Evolutionary conservation across 805 yeast genomes (phyloP), one percentile per base, ranked within the genome.

Genomic region (Dipodascopsis tothii): DNA sequence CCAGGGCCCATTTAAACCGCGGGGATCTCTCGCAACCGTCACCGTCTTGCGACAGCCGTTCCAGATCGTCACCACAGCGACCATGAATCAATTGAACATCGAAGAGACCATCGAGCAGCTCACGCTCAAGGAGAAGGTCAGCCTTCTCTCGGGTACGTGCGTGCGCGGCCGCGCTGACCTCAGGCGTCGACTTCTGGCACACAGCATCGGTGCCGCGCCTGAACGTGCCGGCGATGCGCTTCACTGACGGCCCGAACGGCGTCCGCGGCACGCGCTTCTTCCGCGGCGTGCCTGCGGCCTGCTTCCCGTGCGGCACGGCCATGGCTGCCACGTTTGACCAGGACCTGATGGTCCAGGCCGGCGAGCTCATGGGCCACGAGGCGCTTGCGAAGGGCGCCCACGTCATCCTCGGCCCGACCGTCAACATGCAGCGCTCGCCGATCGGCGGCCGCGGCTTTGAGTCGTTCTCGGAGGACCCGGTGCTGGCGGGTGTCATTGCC

Each of bases 241-340:
- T 72, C 25, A 60, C 71, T 17, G 83, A 78, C 57, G 83, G 83
- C 17, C 83, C 83, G 38, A 78, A 78, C 55, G 83, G 83, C 50
- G 67, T 76, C 37, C 65, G 82, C 50, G 82, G 82, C 21, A 74
- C 78, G 18, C 68, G 63, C 35, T 75, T 75, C 55, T 73, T 75
- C 55, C 64, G 71, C 48, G 67, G 74, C 33, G 64, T 67, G 20
- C 77, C 78, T 5, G 67, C 80, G 35, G 78, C 76, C 47, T 75
- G 80, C 49, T 68, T 78, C 52, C 80, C 82, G 4, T 72, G 75
- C 56, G 82, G 81, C 23, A 75, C 82, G 6, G 81, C 69, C 3
- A 56, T 78, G 56, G 81, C 76, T 2, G 60, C 81, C 2, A 72
- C 81, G 19, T 77, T 72, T 61, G 70, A 78, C 60, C 68, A 70